Conservation (phyloP, 495 filamentous ascomycete species). For the Xylaria cubensis region DNA sequence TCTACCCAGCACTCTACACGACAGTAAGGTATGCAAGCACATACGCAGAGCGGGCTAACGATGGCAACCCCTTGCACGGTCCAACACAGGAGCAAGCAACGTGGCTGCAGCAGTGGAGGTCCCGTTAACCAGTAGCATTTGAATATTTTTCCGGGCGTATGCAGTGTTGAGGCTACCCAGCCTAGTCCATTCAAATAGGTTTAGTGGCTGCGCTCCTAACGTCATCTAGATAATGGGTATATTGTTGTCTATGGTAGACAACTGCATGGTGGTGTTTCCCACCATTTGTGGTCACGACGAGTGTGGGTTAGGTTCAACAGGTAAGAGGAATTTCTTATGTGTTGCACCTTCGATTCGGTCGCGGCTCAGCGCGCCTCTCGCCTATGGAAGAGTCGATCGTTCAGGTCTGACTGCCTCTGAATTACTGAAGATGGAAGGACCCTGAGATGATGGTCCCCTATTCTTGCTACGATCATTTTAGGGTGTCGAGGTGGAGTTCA, state of each 20-base stretch:
- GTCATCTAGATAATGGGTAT: constrained; percentile 15
- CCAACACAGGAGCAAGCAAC: constrained; percentile 7
- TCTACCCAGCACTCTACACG: background rate
- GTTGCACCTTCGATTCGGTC: background rate
- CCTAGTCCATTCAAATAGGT: constrained; percentile 12
- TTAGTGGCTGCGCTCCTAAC: constrained; percentile 15
- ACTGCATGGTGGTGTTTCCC: background rate
- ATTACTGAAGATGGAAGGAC: constrained; percentile 14
- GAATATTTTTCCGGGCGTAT: background rate
- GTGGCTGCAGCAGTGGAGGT: constrained; percentile 21
- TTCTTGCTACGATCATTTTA: constrained; percentile 13
- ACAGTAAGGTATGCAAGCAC: background rate
- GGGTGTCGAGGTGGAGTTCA: background rate
- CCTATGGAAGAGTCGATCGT: background rate
- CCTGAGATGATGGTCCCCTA: background rate
- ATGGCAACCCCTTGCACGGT: background rate
- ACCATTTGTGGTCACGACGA: background rate
- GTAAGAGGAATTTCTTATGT: background rate
- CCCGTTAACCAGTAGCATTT: constrained; percentile 10
- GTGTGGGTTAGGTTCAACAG: background rate
- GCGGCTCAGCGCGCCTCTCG: background rate
- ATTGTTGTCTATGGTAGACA: background rate
- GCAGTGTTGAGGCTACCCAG: constrained; percentile 25
- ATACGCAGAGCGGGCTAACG: background rate
- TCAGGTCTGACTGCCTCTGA: background rate